A percentile compares a stretch with the other conserved stretches of the same genome.
Evolutionary conservation across 306 rosid species (phyloP).

Genomic region (Elaeagnus macrophylla): DNA sequence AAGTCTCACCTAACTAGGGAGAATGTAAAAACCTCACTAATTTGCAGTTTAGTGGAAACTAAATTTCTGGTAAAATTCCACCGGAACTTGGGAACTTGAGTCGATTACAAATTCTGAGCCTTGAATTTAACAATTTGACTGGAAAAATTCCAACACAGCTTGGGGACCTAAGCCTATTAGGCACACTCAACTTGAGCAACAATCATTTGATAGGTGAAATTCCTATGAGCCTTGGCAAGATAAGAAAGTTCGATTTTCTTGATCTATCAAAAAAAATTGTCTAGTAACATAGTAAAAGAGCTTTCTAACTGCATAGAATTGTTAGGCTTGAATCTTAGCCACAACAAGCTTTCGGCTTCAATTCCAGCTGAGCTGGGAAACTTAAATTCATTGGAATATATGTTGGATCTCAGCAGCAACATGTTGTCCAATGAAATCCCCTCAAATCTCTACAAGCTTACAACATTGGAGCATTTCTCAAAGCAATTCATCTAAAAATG

Average conservation of each 20-base stretch:
- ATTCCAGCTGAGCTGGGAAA: constrained; percentile 44
- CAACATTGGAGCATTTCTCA: constrained; percentile 21
- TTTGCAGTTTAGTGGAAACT: constrained; percentile 34
- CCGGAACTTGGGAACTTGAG: constrained; percentile 30
- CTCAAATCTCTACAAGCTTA: constrained; percentile 28
- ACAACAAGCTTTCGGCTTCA: constrained; percentile 35
- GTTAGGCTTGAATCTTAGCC: constrained; percentile 37
- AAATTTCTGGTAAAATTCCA: constrained; percentile 45
- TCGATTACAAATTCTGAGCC: constrained; percentile 15
- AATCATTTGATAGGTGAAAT: constrained; percentile 43
- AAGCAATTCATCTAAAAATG: constrained; percentile 17
- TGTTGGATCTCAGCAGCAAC: constrained; percentile 52
- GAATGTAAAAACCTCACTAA: constrained; percentile 30
- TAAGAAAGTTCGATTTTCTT: constrained; percentile 18
- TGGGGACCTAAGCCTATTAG: constrained; percentile 27
- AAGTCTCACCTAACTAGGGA: constrained; percentile 38
- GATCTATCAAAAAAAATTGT: constrained; percentile 45
- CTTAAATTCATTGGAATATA: constrained; percentile 16
- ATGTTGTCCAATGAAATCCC: constrained; percentile 42
- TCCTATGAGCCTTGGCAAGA: constrained; percentile 18
- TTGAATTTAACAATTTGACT: constrained; percentile 30
- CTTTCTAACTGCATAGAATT: constrained; percentile 13
- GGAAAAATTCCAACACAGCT: constrained; percentile 43
- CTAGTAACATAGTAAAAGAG: constrained; percentile 33
- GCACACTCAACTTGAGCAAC: constrained; percentile 26